Conservation (phyloP, 2,329 filamentous ascomycete genomes). For the Plenodomus biglobosus region DNA sequence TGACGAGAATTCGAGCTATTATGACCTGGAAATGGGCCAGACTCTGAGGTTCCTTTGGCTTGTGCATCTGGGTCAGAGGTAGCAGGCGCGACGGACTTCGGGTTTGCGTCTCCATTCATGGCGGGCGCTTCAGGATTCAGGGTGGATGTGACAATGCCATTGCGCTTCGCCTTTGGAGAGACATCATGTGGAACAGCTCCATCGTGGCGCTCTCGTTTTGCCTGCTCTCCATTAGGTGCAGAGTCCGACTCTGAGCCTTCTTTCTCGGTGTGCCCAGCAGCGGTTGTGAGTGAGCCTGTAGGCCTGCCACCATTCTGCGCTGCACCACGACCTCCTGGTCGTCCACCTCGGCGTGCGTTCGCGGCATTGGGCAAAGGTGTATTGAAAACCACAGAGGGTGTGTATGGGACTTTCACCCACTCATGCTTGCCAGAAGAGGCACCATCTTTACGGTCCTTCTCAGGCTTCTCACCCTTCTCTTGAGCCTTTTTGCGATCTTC, state of each 20-base stretch:
- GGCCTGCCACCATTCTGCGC: slow-evolving; percentile 57
- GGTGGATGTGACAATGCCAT: slow-evolving; percentile 33
- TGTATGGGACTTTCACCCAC: slow-evolving; percentile 82
- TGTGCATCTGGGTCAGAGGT: slow-evolving; percentile 28
- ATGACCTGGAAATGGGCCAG: slow-evolving; percentile 22
- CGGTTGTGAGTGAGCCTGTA: slow-evolving; percentile 45
- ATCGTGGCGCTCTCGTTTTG: slow-evolving; percentile 38
- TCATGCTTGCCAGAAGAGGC: slow-evolving; percentile 65
- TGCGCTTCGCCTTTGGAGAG: slow-evolving; percentile 41
- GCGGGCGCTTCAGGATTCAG: slow-evolving; percentile 31
- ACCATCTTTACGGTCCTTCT: slow-evolving; percentile 62
- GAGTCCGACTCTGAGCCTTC: slow-evolving; percentile 26
- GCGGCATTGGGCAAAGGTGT: slow-evolving; percentile 68
- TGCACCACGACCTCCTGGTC: slow-evolving; percentile 58
- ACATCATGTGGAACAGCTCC: slow-evolving; percentile 27
- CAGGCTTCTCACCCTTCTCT: slow-evolving; percentile 68
- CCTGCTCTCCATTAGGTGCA: slow-evolving; percentile 34
- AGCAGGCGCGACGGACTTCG: slow-evolving; percentile 19
- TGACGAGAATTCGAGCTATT: slow-evolving; percentile 34
- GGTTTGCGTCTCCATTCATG: slow-evolving; percentile 27
- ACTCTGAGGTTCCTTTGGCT: slow-evolving; percentile 22
- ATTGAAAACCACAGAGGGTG: slow-evolving; percentile 81
- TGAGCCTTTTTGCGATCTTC: slow-evolving; percentile 74
- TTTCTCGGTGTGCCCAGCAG: slow-evolving; percentile 44
- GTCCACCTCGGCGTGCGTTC: slow-evolving; percentile 43